Evolutionary conservation across 768 basidiomycete genomes (phyloP).

Genomic region (Cystofilobasidium macerans): DNA sequence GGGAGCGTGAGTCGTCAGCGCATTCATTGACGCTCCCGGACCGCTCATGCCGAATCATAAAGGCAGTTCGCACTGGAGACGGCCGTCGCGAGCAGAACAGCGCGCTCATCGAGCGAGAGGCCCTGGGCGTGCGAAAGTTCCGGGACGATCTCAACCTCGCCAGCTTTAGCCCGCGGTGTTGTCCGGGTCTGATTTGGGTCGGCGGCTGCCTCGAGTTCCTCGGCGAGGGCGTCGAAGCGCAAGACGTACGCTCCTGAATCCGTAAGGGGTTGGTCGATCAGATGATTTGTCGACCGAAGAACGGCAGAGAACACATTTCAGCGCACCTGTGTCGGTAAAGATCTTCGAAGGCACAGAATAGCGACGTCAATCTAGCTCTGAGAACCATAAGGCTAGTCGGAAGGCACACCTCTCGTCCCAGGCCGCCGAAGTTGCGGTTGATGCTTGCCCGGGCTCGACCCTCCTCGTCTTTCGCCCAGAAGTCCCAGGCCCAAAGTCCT

Average conservation of each 20-base stretch:
- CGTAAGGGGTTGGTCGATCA: neutral
- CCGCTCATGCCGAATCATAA: neutral
- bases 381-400: neutral
- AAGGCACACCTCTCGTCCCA: conserved; percentile 14
- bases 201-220: neutral
- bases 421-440: conserved; percentile 21
- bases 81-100: conserved; percentile 19
- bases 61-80: conserved; percentile 14
- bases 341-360: conserved; percentile 1
- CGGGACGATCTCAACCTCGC: conserved; percentile 9
- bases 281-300: neutral
- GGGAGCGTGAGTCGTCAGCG: too few relatives aligned
- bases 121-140: neutral
- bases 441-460: conserved; percentile 14
- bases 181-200: neutral
- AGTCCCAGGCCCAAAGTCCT: conserved; percentile 15
- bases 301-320: too few relatives aligned
- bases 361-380: neutral
- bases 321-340: conserved; percentile 23
- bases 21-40: neutral
- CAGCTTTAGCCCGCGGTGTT: conserved; percentile 1
- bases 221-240: conserved; percentile 21
- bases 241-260: conserved; percentile 18
- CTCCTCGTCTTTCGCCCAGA: conserved; percentile 4
- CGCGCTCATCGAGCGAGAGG: conserved; percentile 22